These are phyloP conservation scores for Trapa bicornis DNA, from an alignment of 345 rosid species.

Conservation along the genomic window DNA sequence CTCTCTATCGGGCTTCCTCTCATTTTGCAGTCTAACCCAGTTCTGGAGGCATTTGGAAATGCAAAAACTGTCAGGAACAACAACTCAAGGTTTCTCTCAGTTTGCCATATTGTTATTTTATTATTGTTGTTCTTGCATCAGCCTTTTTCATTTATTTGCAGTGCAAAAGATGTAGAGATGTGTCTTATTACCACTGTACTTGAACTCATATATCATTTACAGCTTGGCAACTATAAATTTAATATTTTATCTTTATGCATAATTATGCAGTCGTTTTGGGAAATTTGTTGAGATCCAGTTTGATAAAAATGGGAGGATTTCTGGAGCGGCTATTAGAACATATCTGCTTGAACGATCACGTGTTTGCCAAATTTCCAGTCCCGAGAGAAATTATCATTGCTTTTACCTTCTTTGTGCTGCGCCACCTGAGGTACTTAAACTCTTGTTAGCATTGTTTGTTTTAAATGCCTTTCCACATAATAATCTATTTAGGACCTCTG, in stretches of 20 bases:
- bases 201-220: neutral
- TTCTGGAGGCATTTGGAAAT: constrained; percentile 97
- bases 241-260: constrained; percentile 8
- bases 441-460: neutral
- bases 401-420: constrained; percentile 93
- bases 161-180: neutral
- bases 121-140: too few relatives aligned
- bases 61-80: constrained; percentile 90
- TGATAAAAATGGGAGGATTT: constrained; percentile 80
- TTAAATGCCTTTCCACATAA: too few relatives aligned
- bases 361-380: constrained; percentile 84
- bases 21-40: constrained; percentile 73
- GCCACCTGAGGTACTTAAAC: constrained; percentile 58
- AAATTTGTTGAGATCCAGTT: constrained; percentile 93
- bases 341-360: constrained; percentile 93
- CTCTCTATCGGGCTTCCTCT: neutral
- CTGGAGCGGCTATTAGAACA: constrained; percentile 89
- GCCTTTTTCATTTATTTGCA: neutral
- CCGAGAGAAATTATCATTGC: constrained; percentile 90
- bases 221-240: constrained; percentile 3
- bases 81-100: constrained; percentile 60
- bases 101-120: neutral
- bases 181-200: neutral
- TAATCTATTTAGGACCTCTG: neutral
- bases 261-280: constrained; percentile 69